phyloP scores from a whole-genome alignment of 139 green algal species.

The Edaphochlamys debaryana region DNA sequence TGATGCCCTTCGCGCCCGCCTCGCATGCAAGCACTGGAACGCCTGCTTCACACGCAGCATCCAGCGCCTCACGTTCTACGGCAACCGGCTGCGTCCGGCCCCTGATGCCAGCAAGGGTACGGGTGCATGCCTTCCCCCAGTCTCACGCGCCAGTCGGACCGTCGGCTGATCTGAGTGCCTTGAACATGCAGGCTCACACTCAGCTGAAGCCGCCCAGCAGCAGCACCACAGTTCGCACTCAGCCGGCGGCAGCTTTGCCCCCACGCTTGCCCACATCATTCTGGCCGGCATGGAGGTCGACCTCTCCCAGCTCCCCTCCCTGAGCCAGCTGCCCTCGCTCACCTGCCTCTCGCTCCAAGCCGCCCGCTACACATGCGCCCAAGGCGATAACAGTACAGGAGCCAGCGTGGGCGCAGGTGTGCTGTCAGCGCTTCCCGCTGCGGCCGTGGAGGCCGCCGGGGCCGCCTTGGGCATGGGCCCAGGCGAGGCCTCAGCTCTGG shows the following conservation, averaged over 20 bases:
- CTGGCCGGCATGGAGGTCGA: not conserved
- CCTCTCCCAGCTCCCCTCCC: not conserved
- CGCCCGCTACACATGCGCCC: not conserved
- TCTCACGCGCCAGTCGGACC: too few relatives aligned
- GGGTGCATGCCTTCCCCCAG: too few relatives aligned
- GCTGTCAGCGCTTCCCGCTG: not conserved
- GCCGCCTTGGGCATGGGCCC: not conserved
- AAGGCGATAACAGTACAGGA: too few relatives aligned
- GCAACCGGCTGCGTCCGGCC: not conserved
- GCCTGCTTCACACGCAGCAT: slow-evolving; percentile 3
- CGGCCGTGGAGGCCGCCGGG: too few relatives aligned
- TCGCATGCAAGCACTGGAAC: slow-evolving; percentile 32
- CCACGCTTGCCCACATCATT: not conserved
- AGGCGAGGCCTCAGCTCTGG: not conserved
- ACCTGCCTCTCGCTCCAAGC: slow-evolving; percentile 1
- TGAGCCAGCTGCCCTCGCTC: not conserved
- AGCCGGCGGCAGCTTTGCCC: not conserved
- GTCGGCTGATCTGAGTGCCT: too few relatives aligned
- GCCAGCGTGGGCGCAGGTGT: not conserved
- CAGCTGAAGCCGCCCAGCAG: too few relatives aligned
- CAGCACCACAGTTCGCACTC: too few relatives aligned
- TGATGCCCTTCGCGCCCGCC: slow-evolving; percentile 4
- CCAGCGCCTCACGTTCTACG: not conserved
- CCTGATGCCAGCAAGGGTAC: not conserved
- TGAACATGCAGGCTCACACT: too few relatives aligned